phyloP scores from a whole-genome alignment of 2,329 filamentous ascomycete genomes.

The Setomelanomma holmii region DNA sequence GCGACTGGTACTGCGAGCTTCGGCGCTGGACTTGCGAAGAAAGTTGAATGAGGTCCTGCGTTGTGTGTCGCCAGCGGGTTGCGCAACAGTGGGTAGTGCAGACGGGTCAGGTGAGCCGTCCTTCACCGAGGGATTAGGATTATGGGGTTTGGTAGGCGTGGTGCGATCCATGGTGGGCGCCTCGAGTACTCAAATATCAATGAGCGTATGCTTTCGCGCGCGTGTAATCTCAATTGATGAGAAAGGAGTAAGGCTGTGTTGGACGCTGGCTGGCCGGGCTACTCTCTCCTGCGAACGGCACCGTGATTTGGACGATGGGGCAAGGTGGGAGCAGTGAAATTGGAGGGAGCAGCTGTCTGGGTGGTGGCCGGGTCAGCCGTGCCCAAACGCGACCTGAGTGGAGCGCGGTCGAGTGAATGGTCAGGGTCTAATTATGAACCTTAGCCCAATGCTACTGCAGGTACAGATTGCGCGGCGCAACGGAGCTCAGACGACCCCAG shows the following conservation, averaged over 20 bases:
- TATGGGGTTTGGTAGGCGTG: constrained; percentile 24
- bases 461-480: constrained; percentile 1
- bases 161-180: constrained; percentile 36
- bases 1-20: constrained; percentile 31
- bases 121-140: constrained; percentile 17
- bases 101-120: constrained; percentile 40
- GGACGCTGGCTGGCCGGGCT: constrained; percentile 20
- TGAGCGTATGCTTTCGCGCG: constrained; percentile 16
- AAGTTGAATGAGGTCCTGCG: constrained; percentile 47
- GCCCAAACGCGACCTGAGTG: not conserved
- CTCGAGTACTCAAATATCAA: constrained; percentile 31
- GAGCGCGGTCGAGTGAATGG: constrained; percentile 3
- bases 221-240: constrained; percentile 34
- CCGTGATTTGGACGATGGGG: constrained; percentile 6
- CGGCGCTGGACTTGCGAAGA: constrained; percentile 42
- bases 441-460: constrained; percentile 4
- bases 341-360: constrained; percentile 26
- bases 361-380: constrained; percentile 11
- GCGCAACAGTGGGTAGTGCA: constrained; percentile 15
- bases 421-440: constrained; percentile 4
- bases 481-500: not conserved
- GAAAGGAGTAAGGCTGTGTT: constrained; percentile 27
- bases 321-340: constrained; percentile 20
- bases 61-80: constrained; percentile 25
- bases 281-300: constrained; percentile 13